Conservation (phyloP, 495 filamentous ascomycete genomes). For the Talaromyces proteolyticus region DNA sequence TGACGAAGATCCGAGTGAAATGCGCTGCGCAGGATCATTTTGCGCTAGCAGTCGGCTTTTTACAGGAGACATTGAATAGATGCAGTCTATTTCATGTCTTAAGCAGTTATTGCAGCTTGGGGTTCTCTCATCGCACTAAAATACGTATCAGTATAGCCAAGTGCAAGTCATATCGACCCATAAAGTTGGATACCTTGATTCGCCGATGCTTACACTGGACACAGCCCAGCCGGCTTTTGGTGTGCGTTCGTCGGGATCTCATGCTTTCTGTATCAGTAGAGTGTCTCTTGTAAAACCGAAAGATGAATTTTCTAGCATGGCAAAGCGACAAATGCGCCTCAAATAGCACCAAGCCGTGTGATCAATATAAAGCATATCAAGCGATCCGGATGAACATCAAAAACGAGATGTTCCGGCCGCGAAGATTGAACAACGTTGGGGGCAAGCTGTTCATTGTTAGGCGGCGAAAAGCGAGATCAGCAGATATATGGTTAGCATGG, state of each 20-base stretch:
- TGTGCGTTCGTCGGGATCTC: constrained; percentile 37
- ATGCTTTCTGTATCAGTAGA: not conserved
- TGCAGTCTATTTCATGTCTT: constrained; percentile 5
- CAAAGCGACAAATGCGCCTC: too few relatives aligned
- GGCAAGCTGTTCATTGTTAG: too few relatives aligned
- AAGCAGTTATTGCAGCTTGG: constrained; percentile 5
- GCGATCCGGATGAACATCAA: too few relatives aligned
- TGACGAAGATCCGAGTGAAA: not conserved
- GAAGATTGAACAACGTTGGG: too few relatives aligned
- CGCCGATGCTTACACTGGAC: constrained; percentile 52
- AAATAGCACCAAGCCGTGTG: too few relatives aligned
- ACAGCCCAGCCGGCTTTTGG: constrained; percentile 53
- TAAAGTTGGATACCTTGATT: constrained; percentile 35
- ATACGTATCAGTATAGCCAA: not conserved
- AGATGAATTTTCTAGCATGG: constrained; percentile 34
- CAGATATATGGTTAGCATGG: too few relatives aligned
- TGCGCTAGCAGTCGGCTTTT: constrained; percentile 4
- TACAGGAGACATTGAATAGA: constrained; percentile 5
- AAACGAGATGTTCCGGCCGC: too few relatives aligned
- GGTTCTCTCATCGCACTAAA: constrained; percentile 4
- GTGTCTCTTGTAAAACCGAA: not conserved
- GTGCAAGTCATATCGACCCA: not conserved
- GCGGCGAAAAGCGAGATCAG: too few relatives aligned
- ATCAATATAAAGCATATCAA: too few relatives aligned
- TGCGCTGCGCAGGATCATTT: not conserved